Evolutionary conservation across 805 yeast species (phyloP), one percentile per base, ranked within the genome.

Genomic region (Cyberlindnera maclurae): DNA sequence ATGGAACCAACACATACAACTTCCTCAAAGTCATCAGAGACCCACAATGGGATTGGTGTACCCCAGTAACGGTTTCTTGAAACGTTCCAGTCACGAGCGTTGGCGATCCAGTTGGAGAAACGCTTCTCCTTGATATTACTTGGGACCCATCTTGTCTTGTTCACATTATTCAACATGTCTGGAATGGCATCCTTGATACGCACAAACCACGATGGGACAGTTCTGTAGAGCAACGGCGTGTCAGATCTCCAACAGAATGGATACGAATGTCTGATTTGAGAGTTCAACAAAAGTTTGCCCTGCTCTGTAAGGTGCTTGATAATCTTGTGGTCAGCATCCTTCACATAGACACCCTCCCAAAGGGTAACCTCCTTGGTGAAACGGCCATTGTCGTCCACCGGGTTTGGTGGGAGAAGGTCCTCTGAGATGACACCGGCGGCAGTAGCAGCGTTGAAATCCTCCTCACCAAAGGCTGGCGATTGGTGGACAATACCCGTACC

Each of bases 191-290:
- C 89, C 51, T 75, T 78, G 41, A 93, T 83, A 60, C 95, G 82
- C 43, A 93, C 93, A 57, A 93, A 93, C 99, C 99, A 93, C 26
- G 97, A 90, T 37, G 99, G 98, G 50, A 93, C 97, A 29, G 96
- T 81, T 69, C 95, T 80, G 71, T 93, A 93, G 50, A 93, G 64
- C 60, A 93, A 77, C 39, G 99, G 99, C 24, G 99, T 93, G 60
- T 93, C 98, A 3, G 97, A 90, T 76, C 99, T 83, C 99, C 99
- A 93, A 71, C 99, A 93, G 82, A 93, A 93, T 55, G 99, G 98
- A 65, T 93, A 93, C 63, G 95, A 82, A 73, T 93, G 99, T 67
- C 80, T 79, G 50, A 89, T 73, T 71, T 93, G 97, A 31, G 86
- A 69, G 41, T 79, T 82, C 31, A 78, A 74, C 48, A 93, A 69